Evolutionary conservation across 495 filamentous ascomycete species (phyloP).

Genomic region (Durotheca rogersii): DNA sequence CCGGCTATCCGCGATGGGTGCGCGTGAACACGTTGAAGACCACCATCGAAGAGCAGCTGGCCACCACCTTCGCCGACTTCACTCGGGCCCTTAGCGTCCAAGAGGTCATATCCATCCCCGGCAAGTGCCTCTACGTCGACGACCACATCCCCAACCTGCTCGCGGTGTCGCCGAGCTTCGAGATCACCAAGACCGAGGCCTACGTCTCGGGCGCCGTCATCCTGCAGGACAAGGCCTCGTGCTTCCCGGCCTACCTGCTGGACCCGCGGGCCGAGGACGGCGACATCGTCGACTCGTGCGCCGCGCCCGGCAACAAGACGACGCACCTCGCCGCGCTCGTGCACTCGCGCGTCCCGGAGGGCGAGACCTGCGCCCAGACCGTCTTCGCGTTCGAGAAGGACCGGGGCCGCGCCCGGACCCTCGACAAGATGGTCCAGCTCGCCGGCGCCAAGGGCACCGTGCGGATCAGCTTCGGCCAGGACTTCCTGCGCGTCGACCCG

Average conservation of each 20-base stretch:
- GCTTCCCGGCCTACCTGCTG: constrained; percentile 87
- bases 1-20: constrained; percentile 76
- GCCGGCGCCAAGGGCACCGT: constrained; percentile 69
- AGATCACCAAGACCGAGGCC: constrained; percentile 67
- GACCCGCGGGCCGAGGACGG: constrained; percentile 61
- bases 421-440: constrained; percentile 77
- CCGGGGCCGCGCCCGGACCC: constrained; percentile 60
- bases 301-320: constrained; percentile 96
- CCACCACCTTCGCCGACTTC: constrained; percentile 65
- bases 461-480: constrained; percentile 64
- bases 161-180: constrained; percentile 66
- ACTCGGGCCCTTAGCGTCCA: constrained; percentile 49
- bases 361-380: constrained; percentile 33
- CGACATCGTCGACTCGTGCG: constrained; percentile 83
- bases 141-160: constrained; percentile 78
- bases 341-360: constrained; percentile 34
- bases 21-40: constrained; percentile 79
- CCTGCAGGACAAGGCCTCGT: constrained; percentile 94
- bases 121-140: constrained; percentile 59
- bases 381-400: constrained; percentile 76
- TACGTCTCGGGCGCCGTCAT: constrained; percentile 79
- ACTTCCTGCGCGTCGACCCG: constrained; percentile 78
- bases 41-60: constrained; percentile 65
- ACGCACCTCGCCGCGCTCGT: constrained; percentile 84
- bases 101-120: constrained; percentile 37